A percentile compares a stretch with the other conserved stretches of the same genome.
Conservation (phyloP, 768 basidiomycete species). For the Trametes cubensis region DNA sequence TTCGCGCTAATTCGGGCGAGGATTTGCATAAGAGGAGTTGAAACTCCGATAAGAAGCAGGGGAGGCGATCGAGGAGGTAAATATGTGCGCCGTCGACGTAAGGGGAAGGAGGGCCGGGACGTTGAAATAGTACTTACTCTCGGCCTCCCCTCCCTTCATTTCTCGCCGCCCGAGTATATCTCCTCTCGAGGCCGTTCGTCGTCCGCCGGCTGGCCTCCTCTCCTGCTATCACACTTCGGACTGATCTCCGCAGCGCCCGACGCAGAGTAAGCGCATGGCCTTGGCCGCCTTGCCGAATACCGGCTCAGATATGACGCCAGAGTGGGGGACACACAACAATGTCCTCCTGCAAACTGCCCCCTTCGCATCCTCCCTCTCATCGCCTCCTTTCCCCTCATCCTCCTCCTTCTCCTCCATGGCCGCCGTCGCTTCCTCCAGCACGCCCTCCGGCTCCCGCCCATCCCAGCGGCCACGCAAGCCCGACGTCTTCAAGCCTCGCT, state of each 20-base stretch:
- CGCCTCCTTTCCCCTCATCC: constrained; percentile 1
- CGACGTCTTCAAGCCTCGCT: constrained; percentile 38
- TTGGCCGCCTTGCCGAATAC: constrained; percentile 5
- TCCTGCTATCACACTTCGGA: not conserved
- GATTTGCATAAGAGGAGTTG: not conserved
- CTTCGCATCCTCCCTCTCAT: not conserved
- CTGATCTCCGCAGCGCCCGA: constrained; percentile 6
- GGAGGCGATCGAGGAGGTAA: constrained; percentile 10
- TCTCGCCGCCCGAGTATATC: not conserved
- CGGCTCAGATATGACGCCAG: constrained; percentile 25
- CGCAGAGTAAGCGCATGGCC: not conserved
- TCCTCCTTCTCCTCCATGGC: constrained; percentile 3
- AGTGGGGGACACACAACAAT: constrained; percentile 8
- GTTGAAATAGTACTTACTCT: too few species aligned
- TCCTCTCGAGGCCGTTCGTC: not conserved
- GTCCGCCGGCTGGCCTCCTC: not conserved
- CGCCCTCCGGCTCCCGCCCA: not conserved
- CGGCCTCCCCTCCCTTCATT: not conserved
- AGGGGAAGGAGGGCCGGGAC: too few species aligned
- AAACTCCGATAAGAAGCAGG: not conserved
- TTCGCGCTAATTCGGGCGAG: not conserved
- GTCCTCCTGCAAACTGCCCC: not conserved
- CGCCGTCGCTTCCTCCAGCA: constrained; percentile 20
- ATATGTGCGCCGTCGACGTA: constrained; percentile 6
- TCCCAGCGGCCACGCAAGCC: constrained; percentile 14